These are phyloP conservation scores for Rhynchosporium graminicola DNA, from an alignment of 2,329 filamentous ascomycete species.

Conservation along the genomic window DNA sequence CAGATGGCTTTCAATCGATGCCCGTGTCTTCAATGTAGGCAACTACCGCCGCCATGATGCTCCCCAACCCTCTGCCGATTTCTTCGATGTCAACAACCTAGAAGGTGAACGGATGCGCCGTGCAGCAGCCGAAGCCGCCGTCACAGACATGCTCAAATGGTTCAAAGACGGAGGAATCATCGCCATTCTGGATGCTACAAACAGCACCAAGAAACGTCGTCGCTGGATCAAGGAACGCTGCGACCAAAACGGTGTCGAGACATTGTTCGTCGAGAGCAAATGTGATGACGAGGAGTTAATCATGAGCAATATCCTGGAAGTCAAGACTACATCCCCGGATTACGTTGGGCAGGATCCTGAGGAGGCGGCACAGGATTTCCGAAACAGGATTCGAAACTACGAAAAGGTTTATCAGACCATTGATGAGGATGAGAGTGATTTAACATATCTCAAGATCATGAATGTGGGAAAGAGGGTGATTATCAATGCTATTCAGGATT, in stretches of 20 bases:
- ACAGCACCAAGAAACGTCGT: slow-evolving; percentile 86
- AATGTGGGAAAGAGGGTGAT: slow-evolving; percentile 94
- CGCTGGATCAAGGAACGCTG: slow-evolving; percentile 89
- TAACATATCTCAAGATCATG: slow-evolving; percentile 97
- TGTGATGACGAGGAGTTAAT: slow-evolving; percentile 95
- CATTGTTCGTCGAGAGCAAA: slow-evolving; percentile 94
- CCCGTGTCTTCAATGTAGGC: slow-evolving; percentile 96
- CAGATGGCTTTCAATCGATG: slow-evolving; percentile 91
- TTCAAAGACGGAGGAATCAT: slow-evolving; percentile 81
- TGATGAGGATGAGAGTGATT: slow-evolving; percentile 80
- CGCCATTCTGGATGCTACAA: slow-evolving; percentile 93
- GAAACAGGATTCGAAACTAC: slow-evolving; percentile 92
- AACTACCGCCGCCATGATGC: slow-evolving; percentile 89
- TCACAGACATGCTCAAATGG: slow-evolving; percentile 93
- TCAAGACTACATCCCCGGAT: slow-evolving; percentile 95
- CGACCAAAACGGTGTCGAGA: slow-evolving; percentile 75
- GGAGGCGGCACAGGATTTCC: slow-evolving; percentile 85
- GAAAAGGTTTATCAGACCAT: slow-evolving; percentile 96
- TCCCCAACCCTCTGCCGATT: slow-evolving; percentile 87
- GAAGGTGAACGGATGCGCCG: slow-evolving; percentile 88
- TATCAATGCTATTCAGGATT: slow-evolving; percentile 97
- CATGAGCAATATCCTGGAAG: slow-evolving; percentile 96
- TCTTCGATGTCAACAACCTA: slow-evolving; percentile 88
- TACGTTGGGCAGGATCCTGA: slow-evolving; percentile 95
- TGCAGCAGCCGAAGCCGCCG: slow-evolving; percentile 86